Evolutionary conservation across 2,329 filamentous ascomycete species (phyloP), one percentile per base, ranked within the genome.

Genomic region (Ophiostoma ulmi): DNA sequence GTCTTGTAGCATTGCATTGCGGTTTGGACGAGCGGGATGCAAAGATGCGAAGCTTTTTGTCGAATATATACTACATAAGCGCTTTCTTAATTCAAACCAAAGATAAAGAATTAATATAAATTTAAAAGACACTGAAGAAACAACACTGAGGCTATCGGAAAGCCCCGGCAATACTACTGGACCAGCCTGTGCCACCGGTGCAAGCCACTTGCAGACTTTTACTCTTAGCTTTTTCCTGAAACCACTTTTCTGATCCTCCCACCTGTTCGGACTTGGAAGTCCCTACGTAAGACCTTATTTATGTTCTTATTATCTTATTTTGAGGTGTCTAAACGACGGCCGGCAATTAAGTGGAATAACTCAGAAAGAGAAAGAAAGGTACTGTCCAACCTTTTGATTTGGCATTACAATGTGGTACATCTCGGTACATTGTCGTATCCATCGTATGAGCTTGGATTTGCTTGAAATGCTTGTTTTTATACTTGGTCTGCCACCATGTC

Each of bases 391-490:
- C 3, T 44, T 44, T 58, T 48, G 13, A 5, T 7, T 8, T 48
- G 5, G 38, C 44, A 20, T 48, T n/a, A 20, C 5, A 48, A 6
- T 7, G 13, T 14, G 41, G 41, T 44, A 44, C 41, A 31, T 44
- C 41, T 44, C 10, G 8, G n/a, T 14, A 31, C 52, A n/a, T n/a
- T 36, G 31, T 36, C 26, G 31, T 63, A 36, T 61, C 55, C 58
- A 63, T 63, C 31, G 14, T 63, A 63, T 63, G 58, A 63, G 58
- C 26, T 63, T 61, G 7, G 3, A 22, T 20, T 36, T 11, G 13
- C 26, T 10, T 17, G 14, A 35, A 36, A 35, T 63, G 58, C 58
- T 58, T 58, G 22, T 63, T 63, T 63, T 63, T 63, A 63, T n/a
- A 63, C 58, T 36, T 63, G 11, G 11, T 13, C 31, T 36, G 14